Conservation (phyloP, 2,329 filamentous ascomycete genomes). For the Penicillium olsonii region DNA sequence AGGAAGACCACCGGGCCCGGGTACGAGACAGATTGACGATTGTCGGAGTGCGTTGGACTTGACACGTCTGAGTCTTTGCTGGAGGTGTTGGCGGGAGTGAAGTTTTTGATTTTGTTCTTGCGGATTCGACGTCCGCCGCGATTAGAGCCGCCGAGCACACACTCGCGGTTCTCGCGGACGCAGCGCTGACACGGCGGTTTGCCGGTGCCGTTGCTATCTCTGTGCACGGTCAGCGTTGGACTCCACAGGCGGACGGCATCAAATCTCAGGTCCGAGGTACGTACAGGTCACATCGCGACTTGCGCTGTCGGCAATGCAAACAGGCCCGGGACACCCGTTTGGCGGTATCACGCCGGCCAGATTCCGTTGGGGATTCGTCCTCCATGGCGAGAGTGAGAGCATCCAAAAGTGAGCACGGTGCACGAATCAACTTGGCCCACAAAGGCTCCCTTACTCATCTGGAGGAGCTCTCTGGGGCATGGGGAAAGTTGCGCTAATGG, state of each 20-base stretch:
- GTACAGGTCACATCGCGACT: conserved; percentile 55
- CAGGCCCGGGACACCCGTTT: conserved; percentile 53
- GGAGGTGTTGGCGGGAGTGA: conserved; percentile 29
- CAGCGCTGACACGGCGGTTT: conserved; percentile 60
- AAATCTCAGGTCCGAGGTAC: conserved; percentile 26
- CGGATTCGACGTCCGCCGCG: conserved; percentile 60
- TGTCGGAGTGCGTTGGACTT: conserved; percentile 30
- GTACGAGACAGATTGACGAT: conserved; percentile 30
- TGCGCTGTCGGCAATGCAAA: conserved; percentile 51
- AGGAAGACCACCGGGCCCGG: conserved; percentile 38
- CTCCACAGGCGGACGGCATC: not conserved
- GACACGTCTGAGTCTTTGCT: conserved; percentile 30
- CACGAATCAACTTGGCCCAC: no score
- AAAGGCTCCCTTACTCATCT: conserved; percentile 19
- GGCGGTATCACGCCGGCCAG: conserved; percentile 26
- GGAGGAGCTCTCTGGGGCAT: conserved; percentile 5
- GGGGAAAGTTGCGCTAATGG: conserved; percentile 2
- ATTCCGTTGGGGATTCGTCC: conserved; percentile 9
- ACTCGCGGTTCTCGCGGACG: conserved; percentile 59
- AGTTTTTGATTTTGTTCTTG: conserved; percentile 50
- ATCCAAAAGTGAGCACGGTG: not conserved
- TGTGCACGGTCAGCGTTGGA: conserved; percentile 23
- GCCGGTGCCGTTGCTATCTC: conserved; percentile 51
- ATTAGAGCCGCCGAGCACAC: conserved; percentile 61
- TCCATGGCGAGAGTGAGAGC: conserved; percentile 1